phyloP scores from a whole-genome alignment of 2,329 filamentous ascomycete genomes.

The Trichothecium sympodiale region DNA sequence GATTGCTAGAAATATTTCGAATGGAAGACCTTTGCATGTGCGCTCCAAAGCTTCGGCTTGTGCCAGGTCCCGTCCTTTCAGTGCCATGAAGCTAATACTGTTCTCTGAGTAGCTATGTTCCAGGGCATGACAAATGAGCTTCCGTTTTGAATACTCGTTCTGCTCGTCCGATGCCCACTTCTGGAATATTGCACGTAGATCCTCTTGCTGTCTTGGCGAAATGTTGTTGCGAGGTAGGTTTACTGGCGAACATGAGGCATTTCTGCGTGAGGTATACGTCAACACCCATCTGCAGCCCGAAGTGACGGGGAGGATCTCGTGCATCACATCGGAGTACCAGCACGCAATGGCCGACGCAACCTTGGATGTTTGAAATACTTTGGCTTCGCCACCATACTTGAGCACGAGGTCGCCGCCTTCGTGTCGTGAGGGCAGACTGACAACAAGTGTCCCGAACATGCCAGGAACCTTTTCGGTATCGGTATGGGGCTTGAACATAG shows the following conservation, averaged over 20 bases:
- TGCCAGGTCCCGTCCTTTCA: conserved; percentile 17
- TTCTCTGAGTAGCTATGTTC: conserved; percentile 22
- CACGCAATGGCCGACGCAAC: conserved; percentile 11
- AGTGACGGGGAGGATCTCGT: conserved; percentile 35
- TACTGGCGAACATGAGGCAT: too few relatives aligned
- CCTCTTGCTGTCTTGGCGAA: too few relatives aligned
- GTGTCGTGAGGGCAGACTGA: conserved; percentile 36
- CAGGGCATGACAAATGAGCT: conserved; percentile 17
- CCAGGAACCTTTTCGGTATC: conserved; percentile 34
- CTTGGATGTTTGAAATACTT: conserved; percentile 18
- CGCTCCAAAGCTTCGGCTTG: conserved; percentile 14
- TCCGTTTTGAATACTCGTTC: background rate
- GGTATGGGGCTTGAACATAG: conserved; percentile 34
- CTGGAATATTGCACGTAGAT: too few relatives aligned
- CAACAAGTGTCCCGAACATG: conserved; percentile 39
- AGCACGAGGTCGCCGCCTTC: conserved; percentile 33
- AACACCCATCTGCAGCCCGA: conserved; percentile 38
- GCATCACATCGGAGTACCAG: conserved; percentile 41
- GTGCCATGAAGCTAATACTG: conserved; percentile 13
- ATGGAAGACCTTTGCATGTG: conserved; percentile 11
- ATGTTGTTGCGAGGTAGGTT: too few relatives aligned
- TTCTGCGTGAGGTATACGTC: conserved; percentile 37
- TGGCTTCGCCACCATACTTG: conserved; percentile 21
- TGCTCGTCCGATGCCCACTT: conserved; percentile 13
- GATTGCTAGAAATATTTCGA: conserved; percentile 21